Evolutionary conservation across 106 monocot genomes (phyloP), one percentile per base, ranked within the genome.

Genomic region (Acorus calamus): DNA sequence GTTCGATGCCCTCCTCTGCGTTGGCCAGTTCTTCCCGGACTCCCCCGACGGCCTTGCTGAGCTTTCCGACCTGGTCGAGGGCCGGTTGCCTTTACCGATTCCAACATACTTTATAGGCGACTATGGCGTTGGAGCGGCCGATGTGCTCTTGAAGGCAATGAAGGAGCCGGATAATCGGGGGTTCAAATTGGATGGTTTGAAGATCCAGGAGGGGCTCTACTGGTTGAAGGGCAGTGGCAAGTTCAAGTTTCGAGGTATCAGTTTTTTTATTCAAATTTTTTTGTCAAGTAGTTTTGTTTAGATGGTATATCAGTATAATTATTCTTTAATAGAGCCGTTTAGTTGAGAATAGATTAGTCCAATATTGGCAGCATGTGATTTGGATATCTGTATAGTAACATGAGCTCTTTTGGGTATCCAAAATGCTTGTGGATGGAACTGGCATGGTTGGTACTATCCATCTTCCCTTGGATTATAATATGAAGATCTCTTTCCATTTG

Each of bases 51-150:
- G 49, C 3, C 42, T 66, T 5, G 73, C 55, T 3, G 96, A 96
- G 57, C 46, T 96, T 10, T 64, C 76, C 7, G 82, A 83, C 49
- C 85, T 77, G 64, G 10, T 96, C 42, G 82, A 82, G 6, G 87
- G 85, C 12, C 72, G 79, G 50, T 65, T 68, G 43, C 12, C 59
- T 7, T 68, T 91, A 0, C 96, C 90, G 44, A 81, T 96, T 9
- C 91, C 87, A 2, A 96, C 96, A 7, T 96, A 96, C 72, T 96
- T 96, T 85, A 96, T 70, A 8, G 96, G 96, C 3, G 87, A 83
- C 51, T 96, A 91, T 62, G 83, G 93, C 53, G 68, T 44, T 48
- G 78, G 73, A 8, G 80, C 83, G 11, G 73, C 67, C 11, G 66
- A 66, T 8, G 57, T 61, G 52, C 79, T 83, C 14, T 58, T 60